A percentile compares a stretch with the other conserved stretches of the same genome.
Conservation (phyloP, 2,329 filamentous ascomycete species). For the Zarea fungicola region DNA sequence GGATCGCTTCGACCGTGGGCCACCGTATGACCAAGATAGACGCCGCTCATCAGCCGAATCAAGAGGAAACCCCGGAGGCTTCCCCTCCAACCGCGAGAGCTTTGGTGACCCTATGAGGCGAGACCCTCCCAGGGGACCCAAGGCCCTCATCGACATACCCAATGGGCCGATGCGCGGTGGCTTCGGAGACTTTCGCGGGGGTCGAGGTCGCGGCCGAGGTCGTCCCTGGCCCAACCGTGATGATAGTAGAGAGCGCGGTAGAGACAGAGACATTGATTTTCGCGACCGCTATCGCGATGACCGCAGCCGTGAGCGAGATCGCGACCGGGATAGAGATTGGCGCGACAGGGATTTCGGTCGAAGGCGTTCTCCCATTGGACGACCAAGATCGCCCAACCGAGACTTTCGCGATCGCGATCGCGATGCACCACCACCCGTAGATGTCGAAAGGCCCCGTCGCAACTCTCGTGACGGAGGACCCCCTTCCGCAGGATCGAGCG, state of each 20-base stretch:
- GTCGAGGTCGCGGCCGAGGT: constrained; percentile 48
- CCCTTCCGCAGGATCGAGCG: constrained; percentile 64
- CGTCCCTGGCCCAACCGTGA: constrained; percentile 53
- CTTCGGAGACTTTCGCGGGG: constrained; percentile 59
- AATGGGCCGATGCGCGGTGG: constrained; percentile 62
- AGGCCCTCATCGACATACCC: constrained; percentile 68
- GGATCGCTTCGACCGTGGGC: constrained; percentile 54
- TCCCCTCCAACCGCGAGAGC: constrained; percentile 53
- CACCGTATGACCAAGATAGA: constrained; percentile 61
- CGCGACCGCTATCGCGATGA: constrained; percentile 57
- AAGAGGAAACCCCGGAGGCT: constrained; percentile 52
- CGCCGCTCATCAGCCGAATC: constrained; percentile 60
- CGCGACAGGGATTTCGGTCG: constrained; percentile 35
- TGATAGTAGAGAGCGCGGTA: constrained; percentile 55
- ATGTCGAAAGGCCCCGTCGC: constrained; percentile 61
- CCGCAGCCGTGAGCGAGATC: constrained; percentile 52
- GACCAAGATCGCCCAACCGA: constrained; percentile 61
- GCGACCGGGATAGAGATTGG: constrained; percentile 47
- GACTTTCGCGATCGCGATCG: constrained; percentile 58
- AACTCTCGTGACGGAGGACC: constrained; percentile 66
- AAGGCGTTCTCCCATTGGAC: constrained; percentile 53
- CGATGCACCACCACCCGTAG: constrained; percentile 56
- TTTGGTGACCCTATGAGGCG: constrained; percentile 53
- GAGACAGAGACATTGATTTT: constrained; percentile 57
- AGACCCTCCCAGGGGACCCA: constrained; percentile 77